Base-by-base conservation (phyloP, 2,329 filamentous ascomycete genomes). In the Allantophomopsis cytisporea region DNA sequence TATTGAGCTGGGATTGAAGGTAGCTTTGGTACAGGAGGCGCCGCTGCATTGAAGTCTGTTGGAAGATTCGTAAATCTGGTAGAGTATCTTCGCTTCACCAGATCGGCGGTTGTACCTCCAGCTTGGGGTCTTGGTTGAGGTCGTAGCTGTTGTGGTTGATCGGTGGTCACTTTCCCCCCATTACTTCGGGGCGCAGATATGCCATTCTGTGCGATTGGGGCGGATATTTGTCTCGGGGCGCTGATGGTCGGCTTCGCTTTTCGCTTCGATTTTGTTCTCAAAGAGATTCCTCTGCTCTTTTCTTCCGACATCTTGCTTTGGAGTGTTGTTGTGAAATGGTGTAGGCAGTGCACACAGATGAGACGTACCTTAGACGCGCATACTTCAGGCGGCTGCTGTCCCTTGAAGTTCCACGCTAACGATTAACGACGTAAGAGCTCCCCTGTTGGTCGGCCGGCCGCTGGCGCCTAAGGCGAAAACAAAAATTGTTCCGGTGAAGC, bases 51-150 rank as follows among this genome's bases (percentile, higher is more conserved):
- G 55, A 77, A 83, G 51, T 84, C 78, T 43, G 75, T 64, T 1
- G 83, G 82, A 1, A 80, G 60, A 47, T 83, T 78, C 51, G 87
- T 89, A 59, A 95, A 94, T 44, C 89, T 80, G 33, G 88, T 88
- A 31, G 91, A 96, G 61, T 96, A 98, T 50, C 91, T 72, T 50
- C 87, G 75, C 65, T 96, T 96, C 43, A 98, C 88, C 39, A 96
- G 68, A 58, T 98, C 89, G 17, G 74, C 74, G 1, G 76, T 80
- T 73, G 77, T 78, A 50, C 71, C 72, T 38, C 73, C 67, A 34
- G 63, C 62, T 42, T 62, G 56, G 30, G 71, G 66, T 31, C 68
- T 64, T 16, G 65, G 61, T 43, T 63, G 62, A 28, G 23, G 23
- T 28, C 23, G 23, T 28, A 12, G 23, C 23, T 28, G 23, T 28